phyloP scores from a whole-genome alignment of 2,329 filamentous ascomycete species.

The Colletotrichum sp. region DNA sequence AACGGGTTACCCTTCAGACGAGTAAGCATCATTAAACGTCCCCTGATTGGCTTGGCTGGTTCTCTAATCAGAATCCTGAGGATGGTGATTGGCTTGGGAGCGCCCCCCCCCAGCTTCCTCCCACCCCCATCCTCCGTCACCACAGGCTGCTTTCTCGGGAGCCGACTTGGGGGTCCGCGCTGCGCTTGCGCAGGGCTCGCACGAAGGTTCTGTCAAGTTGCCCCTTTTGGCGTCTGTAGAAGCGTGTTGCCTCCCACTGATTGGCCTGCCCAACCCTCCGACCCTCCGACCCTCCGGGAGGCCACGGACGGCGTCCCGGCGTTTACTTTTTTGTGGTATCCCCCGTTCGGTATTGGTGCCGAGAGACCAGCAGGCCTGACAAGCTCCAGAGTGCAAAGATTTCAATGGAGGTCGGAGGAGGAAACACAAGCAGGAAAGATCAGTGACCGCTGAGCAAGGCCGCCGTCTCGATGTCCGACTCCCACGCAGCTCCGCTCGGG shows the following conservation, averaged over 20 bases:
- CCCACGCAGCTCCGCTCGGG: neutral
- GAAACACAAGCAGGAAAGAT: neutral
- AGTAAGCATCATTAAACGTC: slow-evolving; percentile 2
- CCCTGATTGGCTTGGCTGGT: neutral
- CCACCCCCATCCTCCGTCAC: neutral
- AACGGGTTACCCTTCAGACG: neutral
- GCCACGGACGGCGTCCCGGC: neutral
- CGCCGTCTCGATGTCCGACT: neutral
- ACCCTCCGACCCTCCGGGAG: neutral
- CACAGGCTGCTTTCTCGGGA: neutral
- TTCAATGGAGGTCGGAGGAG: neutral
- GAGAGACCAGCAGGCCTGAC: neutral
- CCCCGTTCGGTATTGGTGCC: neutral
- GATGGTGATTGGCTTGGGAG: neutral
- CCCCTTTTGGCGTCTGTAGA: neutral
- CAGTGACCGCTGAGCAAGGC: neutral
- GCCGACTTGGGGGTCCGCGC: neutral
- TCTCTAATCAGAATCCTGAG: neutral
- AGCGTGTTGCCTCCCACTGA: neutral
- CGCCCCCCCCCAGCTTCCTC: neutral
- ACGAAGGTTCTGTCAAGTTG: neutral
- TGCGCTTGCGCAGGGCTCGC: neutral
- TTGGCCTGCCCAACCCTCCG: neutral
- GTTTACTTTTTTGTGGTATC: neutral
- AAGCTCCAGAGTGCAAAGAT: neutral